These are phyloP conservation scores for Cercospora citrullina DNA, from an alignment of 2,329 filamentous ascomycete species.

Conservation along the genomic window DNA sequence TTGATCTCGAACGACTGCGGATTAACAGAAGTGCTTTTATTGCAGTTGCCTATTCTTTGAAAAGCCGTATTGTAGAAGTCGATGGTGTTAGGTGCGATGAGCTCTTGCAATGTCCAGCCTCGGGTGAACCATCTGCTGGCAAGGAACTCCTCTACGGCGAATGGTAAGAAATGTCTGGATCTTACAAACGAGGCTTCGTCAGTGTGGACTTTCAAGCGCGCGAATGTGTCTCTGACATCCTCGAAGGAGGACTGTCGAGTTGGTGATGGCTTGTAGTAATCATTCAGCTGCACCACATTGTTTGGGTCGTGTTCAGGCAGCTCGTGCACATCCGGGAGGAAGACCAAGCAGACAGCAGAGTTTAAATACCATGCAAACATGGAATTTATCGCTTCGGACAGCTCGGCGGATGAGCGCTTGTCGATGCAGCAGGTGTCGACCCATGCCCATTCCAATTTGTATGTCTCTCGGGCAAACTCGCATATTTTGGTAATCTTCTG, in stretches of 20 bases:
- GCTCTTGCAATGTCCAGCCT: conserved; percentile 25
- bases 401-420: conserved; percentile 21
- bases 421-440: conserved; percentile 29
- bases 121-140: conserved; percentile 26
- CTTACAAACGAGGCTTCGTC: background rate
- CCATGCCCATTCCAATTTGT: conserved; percentile 18
- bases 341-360: conserved; percentile 22
- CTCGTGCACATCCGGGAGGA: conserved; percentile 17
- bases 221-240: background rate
- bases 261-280: background rate
- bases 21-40: background rate
- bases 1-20: background rate
- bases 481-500: conserved; percentile 16
- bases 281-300: background rate
- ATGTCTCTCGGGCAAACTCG: background rate
- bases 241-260: background rate
- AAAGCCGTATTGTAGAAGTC: background rate
- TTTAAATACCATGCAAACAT: conserved; percentile 28
- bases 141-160: background rate
- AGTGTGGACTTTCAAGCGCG: background rate
- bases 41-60: background rate
- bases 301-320: background rate
- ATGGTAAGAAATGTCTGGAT: background rate
- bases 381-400: conserved; percentile 25
- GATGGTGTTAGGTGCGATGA: conserved; percentile 21